Evolutionary conservation across 2,329 filamentous ascomycete genomes (phyloP).

Genomic region (Kalaharituber pfeilii): DNA sequence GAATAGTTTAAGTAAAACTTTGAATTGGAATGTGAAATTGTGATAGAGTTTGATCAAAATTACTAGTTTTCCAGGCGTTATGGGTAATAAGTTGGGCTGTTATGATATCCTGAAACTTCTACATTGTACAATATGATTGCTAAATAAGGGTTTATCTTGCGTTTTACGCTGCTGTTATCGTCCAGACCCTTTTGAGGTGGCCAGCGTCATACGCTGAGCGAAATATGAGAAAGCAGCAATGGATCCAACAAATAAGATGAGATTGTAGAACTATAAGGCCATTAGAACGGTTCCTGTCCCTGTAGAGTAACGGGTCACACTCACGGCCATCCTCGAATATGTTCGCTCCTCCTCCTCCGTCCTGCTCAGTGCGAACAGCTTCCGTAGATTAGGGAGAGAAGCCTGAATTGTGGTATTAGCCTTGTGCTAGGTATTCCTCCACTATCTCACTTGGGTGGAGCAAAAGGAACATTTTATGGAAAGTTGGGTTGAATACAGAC

Average conservation of each 20-base stretch:
- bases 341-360: constrained; percentile 88
- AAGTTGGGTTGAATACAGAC: too few species aligned
- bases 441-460: not conserved
- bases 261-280: constrained; percentile 73
- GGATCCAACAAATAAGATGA: constrained; percentile 90
- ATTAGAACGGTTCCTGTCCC: not conserved
- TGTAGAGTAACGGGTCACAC: constrained; percentile 25
- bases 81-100: not conserved
- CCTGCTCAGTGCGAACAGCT: constrained; percentile 85
- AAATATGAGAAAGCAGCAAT: constrained; percentile 86
- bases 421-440: not conserved
- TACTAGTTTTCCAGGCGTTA: not conserved
- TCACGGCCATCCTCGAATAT: constrained; percentile 79
- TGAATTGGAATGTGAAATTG: not conserved
- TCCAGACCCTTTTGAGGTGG: not conserved
- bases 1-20: not conserved
- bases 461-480: not conserved
- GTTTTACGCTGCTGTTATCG: not conserved
- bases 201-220: constrained; percentile 56
- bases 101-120: not conserved
- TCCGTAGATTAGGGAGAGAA: constrained; percentile 81
- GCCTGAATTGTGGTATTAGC: constrained; percentile 35
- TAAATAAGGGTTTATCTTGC: not conserved
- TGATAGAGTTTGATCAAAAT: not conserved
- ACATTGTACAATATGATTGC: not conserved